Percentiles rank a stretch among this genome's conserved stretches.
Conservation (phyloP, 1,284 basidiomycete species). For the Takashimella tepidaria region DNA sequence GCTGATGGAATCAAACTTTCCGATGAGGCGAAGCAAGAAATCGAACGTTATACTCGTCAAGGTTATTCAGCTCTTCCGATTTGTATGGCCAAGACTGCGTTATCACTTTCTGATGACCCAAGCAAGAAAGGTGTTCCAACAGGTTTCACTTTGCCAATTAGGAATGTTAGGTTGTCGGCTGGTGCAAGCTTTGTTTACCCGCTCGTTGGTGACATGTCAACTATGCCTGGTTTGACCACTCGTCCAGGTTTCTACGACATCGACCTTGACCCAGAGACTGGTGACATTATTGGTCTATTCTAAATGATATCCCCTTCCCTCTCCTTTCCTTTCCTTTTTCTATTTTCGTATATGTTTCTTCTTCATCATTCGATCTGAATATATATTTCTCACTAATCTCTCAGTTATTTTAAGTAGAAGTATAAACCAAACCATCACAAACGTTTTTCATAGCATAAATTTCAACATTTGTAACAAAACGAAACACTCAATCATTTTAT, state of each 20-base stretch:
- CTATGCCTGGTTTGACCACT: constrained; percentile 94
- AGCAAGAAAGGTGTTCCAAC: constrained; percentile 82
- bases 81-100: constrained; percentile 98
- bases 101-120: constrained; percentile 93
- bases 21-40: constrained; percentile 75
- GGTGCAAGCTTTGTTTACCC: constrained; percentile 97
- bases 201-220: constrained; percentile 90
- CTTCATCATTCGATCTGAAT: not conserved
- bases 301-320: constrained; percentile 15
- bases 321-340: not conserved
- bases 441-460: too few relatives aligned
- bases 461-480: not conserved
- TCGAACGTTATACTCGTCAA: constrained; percentile 88
- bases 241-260: constrained; percentile 66
- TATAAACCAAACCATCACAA: too few relatives aligned
- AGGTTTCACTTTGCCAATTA: constrained; percentile 90
- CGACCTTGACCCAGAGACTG: constrained; percentile 47
- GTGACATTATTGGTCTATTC: constrained; percentile 48
- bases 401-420: too few relatives aligned
- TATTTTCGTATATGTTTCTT: too few relatives aligned
- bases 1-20: constrained; percentile 82
- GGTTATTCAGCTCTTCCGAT: constrained; percentile 54
- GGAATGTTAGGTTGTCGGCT: constrained; percentile 79
- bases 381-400: too few relatives aligned
- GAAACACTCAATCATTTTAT: too few relatives aligned